phyloP scores from a whole-genome alignment of 257 asterid species.

The Marsdenia floribunda region DNA sequence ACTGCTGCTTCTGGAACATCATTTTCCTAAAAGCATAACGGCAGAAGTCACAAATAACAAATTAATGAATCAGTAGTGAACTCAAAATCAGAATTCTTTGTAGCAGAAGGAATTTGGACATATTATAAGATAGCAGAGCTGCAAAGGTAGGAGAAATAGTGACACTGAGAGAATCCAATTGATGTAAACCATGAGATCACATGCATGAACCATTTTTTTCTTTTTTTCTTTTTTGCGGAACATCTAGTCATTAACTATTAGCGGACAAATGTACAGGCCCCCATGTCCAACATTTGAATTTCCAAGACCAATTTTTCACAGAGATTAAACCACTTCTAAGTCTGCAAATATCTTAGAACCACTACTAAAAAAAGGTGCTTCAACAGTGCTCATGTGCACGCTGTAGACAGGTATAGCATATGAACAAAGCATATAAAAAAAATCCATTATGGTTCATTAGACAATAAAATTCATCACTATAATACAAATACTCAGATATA shows the following conservation, averaged over 20 bases:
- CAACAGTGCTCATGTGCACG: background rate
- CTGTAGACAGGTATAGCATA: background rate
- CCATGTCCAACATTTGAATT: background rate
- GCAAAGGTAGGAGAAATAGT: too few species aligned
- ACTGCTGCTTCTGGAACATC: conserved; percentile 87
- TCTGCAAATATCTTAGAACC: background rate
- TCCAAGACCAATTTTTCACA: background rate
- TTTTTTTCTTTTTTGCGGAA: too few species aligned
- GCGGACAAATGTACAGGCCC: background rate
- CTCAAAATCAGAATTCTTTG: background rate
- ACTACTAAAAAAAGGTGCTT: background rate
- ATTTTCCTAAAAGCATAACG: conserved; percentile 48
- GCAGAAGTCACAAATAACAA: conserved; percentile 3
- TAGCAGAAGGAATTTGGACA: background rate
- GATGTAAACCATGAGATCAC: background rate
- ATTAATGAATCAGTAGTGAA: conserved; percentile 14
- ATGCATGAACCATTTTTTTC: background rate
- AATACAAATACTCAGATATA: background rate
- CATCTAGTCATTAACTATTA: background rate
- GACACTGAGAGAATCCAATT: background rate
- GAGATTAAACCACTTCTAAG: background rate
- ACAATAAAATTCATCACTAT: background rate
- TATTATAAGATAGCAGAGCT: background rate
- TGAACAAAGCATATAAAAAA: background rate
- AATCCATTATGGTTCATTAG: background rate